Evolutionary conservation across 352 stramenopile genomes (phyloP).

Genomic region (Paralagenidium karlingii): DNA sequence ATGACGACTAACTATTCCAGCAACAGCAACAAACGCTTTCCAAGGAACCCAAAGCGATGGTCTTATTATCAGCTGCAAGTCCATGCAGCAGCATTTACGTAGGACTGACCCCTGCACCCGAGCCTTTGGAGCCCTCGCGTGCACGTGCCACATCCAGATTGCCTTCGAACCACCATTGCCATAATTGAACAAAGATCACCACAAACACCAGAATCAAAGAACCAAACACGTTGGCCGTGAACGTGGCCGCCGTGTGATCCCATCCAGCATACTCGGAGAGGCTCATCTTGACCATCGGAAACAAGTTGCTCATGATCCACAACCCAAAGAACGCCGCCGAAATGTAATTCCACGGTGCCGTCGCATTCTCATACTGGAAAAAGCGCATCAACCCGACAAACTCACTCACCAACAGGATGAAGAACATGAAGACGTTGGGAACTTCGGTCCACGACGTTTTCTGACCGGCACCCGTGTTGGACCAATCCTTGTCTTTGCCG

Average conservation of each 20-base stretch:
- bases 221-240: constrained; percentile 8
- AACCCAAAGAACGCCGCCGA: constrained; percentile 7
- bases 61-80: too few relatives aligned
- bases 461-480: constrained; percentile 6
- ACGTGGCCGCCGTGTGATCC: constrained; percentile 6
- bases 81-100: too few relatives aligned
- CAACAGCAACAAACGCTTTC: too few relatives aligned
- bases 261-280: constrained; percentile 6
- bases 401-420: constrained; percentile 2
- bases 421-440: constrained; percentile 6
- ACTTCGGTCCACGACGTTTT: constrained; percentile 8
- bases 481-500: constrained; percentile 1
- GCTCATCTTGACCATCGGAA: constrained; percentile 8
- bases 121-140: too few relatives aligned
- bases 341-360: constrained; percentile 7
- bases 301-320: constrained; percentile 7
- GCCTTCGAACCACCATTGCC: constrained; percentile 3
- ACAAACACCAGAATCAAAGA: constrained; percentile 3
- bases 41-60: too few relatives aligned
- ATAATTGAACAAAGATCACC: constrained; percentile 7
- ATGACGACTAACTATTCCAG: too few relatives aligned
- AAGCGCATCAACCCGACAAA: constrained; percentile 2
- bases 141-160: constrained; percentile 1
- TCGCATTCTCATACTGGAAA: constrained; percentile 6
- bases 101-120: too few relatives aligned